Evolutionary conservation across 2,329 filamentous ascomycete genomes (phyloP).

Genomic region (Trichocomaceae sp.): DNA sequence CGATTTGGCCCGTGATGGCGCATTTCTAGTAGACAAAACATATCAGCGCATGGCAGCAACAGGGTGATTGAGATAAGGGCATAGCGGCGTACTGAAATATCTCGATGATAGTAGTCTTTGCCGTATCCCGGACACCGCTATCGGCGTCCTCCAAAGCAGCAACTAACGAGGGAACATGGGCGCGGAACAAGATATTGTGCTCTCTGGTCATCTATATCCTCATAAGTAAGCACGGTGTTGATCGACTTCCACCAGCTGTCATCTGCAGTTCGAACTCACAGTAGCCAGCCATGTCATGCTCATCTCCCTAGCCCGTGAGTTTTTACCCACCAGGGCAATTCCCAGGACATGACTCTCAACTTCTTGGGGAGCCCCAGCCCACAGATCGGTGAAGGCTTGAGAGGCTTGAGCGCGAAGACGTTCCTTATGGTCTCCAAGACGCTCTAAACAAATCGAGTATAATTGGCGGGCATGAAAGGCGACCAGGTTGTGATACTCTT

Average conservation of each 20-base stretch:
- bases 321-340: conserved; percentile 70
- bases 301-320: conserved; percentile 74
- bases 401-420: conserved; percentile 69
- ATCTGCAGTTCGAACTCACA: conserved; percentile 40
- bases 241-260: not conserved
- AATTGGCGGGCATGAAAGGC: conserved; percentile 64
- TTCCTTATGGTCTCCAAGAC: conserved; percentile 82
- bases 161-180: conserved; percentile 76
- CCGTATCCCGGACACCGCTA: conserved; percentile 74
- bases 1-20: conserved; percentile 74
- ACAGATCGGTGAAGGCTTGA: conserved; percentile 71
- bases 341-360: conserved; percentile 77
- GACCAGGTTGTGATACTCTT: conserved; percentile 67
- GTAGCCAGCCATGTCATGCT: conserved; percentile 79
- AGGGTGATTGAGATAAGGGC: not conserved
- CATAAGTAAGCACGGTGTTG: not conserved
- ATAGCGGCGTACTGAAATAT: conserved; percentile 63
- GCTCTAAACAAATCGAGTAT: conserved; percentile 70
- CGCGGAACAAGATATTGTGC: conserved; percentile 70
- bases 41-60: conserved; percentile 2
- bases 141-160: conserved; percentile 86
- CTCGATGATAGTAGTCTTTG: conserved; percentile 76
- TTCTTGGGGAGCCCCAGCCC: conserved; percentile 60
- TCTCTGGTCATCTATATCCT: conserved; percentile 66
- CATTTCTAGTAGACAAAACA: conserved; percentile 49